Base-by-base conservation (phyloP, 129 eudicot genomes). In the Apium graveolens region DNA sequence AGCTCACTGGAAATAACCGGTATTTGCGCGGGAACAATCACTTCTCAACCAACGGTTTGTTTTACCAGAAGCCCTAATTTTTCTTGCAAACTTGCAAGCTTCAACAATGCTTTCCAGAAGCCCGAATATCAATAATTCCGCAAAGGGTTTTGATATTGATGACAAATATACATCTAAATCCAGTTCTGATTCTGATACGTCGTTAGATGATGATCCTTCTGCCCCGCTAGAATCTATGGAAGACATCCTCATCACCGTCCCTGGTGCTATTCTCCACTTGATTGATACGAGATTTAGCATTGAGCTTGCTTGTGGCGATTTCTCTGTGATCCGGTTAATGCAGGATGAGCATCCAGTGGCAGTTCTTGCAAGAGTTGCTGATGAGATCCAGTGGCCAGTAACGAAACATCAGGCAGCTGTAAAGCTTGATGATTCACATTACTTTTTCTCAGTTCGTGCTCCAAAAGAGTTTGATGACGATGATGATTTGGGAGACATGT, bases 331-430 rank as follows among this genome's bases (percentile, higher is more conserved):
- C 53, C 82, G 85, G 57, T 81, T 95, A 27, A 83, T 81, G 2
- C 96, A 95, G 76, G 97, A 88, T 5, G 75, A 83, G 31, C 83
- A 86, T 46, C 73, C 81, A 27, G 81, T 95, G 31, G 88, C 92
- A 24, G 85, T 83, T 44, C 82, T 95, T 31, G 98, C 99, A 0
- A 49, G 89, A 32, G 87, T 90, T 13, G 82, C 82, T 26, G 89
- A 87, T 34, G 91, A 87, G 60, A 83, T 89, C 75, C 94, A 88
- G 78, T 95, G 99, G 99, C 99, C 99, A 2, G 48, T 95, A 20
- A 73, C 62, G 29, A 78, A 31, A 78, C 87, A 84, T 44, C 85
- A 82, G 63, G 81, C 93, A 37, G 82, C 85, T 24, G 87, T 89
- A 10, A 89, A 89, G 79, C 85, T 89, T 41, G 89, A 89, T 72